Conservation (phyloP, 768 basidiomycete genomes). For the Clitopilus hobsonii region DNA sequence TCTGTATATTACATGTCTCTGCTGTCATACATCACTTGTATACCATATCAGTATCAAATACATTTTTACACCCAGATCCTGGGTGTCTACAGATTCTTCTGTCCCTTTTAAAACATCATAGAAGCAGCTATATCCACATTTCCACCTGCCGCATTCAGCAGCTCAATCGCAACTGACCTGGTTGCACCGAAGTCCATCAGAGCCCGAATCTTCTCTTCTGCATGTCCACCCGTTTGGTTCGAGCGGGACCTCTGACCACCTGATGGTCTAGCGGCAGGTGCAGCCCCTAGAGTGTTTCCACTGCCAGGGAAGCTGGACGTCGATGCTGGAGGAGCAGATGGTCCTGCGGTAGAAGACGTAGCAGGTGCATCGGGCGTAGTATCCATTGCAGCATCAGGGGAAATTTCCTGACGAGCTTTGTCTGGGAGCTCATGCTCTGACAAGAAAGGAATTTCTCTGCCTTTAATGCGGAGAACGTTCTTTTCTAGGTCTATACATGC, state of each 20-base stretch:
- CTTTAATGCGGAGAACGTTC: constrained; percentile 88
- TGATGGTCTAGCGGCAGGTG: too few species aligned
- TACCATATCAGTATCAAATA: constrained; percentile 20
- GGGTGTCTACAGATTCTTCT: not conserved
- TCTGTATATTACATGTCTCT: constrained; percentile 16
- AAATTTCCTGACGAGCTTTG: constrained; percentile 50
- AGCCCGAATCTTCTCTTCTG: constrained; percentile 60
- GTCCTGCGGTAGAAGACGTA: constrained; percentile 9
- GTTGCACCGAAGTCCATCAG: constrained; percentile 77
- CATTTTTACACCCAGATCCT: constrained; percentile 6
- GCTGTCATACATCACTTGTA: constrained; percentile 16
- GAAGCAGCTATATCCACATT: constrained; percentile 89
- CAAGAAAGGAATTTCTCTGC: constrained; percentile 83
- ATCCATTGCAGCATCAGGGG: not conserved
- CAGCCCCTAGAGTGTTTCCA: constrained; percentile 54
- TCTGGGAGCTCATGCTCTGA: constrained; percentile 93
- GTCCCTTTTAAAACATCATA: constrained; percentile 58
- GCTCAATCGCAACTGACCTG: constrained; percentile 71
- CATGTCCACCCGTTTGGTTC: constrained; percentile 17
- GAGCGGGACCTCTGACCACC: too few species aligned
- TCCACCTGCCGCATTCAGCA: constrained; percentile 76
- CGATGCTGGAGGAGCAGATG: constrained; percentile 15
- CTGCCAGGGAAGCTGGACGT: constrained; percentile 57
- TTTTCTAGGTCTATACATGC: constrained; percentile 93
- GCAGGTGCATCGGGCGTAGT: not conserved